These are phyloP conservation scores for Talaromyces marneffei DNA, from an alignment of 2,329 filamentous ascomycete genomes.

Conservation along the genomic window DNA sequence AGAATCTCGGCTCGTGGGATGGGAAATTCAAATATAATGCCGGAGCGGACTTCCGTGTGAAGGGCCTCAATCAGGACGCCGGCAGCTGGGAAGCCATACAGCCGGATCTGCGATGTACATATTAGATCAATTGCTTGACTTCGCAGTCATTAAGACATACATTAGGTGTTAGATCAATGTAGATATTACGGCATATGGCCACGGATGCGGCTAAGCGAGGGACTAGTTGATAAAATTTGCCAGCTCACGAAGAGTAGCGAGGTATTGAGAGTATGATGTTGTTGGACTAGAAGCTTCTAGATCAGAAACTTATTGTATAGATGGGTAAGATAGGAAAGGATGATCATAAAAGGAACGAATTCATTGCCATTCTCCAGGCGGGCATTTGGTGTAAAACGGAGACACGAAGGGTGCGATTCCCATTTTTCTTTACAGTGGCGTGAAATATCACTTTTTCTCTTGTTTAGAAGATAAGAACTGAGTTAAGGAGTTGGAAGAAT, in stretches of 20 bases:
- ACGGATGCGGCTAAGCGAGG: neutral
- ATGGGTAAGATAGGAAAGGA: neutral
- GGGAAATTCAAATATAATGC: neutral
- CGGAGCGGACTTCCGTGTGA: neutral
- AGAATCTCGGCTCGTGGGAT: neutral
- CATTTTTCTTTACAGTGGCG: neutral
- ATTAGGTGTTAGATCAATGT: neutral
- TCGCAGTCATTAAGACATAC: neutral
- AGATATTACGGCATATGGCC: neutral
- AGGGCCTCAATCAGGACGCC: neutral
- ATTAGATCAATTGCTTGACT: neutral
- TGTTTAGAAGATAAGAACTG: neutral
- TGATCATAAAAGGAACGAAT: neutral
- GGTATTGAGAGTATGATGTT: neutral
- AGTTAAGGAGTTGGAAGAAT: too few species aligned
- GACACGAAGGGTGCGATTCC: neutral
- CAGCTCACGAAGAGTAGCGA: neutral
- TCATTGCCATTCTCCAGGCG: neutral
- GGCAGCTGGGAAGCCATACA: slow-evolving; percentile 4
- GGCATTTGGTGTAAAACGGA: neutral
- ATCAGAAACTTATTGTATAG: neutral
- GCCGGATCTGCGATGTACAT: neutral
- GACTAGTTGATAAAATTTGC: slow-evolving; percentile 1
- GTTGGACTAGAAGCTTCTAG: neutral
- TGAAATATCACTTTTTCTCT: neutral